Evolutionary conservation across 2,329 filamentous ascomycete genomes (phyloP), one percentile per base, ranked within the genome.

Genomic region (Dothistroma septosporum): DNA sequence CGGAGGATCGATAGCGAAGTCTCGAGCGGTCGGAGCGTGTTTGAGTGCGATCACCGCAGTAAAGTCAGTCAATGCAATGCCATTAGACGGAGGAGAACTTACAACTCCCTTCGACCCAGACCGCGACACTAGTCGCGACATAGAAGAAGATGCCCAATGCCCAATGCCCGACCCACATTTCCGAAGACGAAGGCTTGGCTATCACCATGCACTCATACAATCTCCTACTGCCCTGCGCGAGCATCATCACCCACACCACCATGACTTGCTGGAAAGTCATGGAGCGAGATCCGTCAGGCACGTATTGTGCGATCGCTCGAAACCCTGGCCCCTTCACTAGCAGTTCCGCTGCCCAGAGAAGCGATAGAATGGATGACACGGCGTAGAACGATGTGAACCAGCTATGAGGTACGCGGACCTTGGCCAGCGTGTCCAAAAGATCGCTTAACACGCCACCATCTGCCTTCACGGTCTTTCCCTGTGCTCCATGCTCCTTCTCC

Each of bases 341-440:
- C 57, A 89, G 83, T 24, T 69, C 66, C 7, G 76, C 75, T 0
- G 81, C 83, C 91, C 92, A 97, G 73, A 92, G 89, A 4, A 85
- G 69, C 0, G 90, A 92, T 61, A 85, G 86, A 1, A 78, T 72
- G 4, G 92, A 77, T 3, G 90, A 93, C 37, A 86, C 74, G 57
- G 89, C 72, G 74, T 99, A 97, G 77, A 96, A 97, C 68, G 94
- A 89, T 48, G 82, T 83, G 75, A 97, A 97, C 87, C 90, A 97
- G 63, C 83, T 83, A 76, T 97, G 94, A 22, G 93, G 92, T 37
- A 97, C 88, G 72, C 85, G 84, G 66, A 83, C 74, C 41, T 74
- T 76, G 35, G 83, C 81, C 21, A 83, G 69, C 60, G 72, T 72
- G 68, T 86, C 83, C 11, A 75, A 56, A 11, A 66, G 2, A 28